A percentile compares a stretch with the other conserved stretches of the same genome.
These are phyloP conservation scores for Fusarium xyrophilum DNA, from an alignment of 2,329 filamentous ascomycete genomes.

Conservation along the genomic window DNA sequence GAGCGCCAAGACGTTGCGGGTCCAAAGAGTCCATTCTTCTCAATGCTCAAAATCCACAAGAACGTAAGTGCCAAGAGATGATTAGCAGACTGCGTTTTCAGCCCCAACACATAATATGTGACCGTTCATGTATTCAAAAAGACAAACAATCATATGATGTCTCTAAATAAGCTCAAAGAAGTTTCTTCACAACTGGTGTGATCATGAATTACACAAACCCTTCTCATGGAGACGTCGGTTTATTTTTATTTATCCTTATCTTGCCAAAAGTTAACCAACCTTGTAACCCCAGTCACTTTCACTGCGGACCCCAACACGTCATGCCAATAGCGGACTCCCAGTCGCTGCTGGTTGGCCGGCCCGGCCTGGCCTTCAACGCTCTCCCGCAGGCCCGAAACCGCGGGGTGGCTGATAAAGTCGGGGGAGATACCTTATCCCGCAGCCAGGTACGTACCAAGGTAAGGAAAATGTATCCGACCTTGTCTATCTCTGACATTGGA, in stretches of 20 bases:
- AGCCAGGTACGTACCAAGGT: not conserved
- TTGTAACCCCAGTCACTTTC: not conserved
- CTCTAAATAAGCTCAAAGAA: not conserved
- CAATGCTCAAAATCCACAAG: conserved; percentile 1
- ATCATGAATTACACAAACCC: not conserved
- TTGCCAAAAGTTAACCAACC: conserved; percentile 3
- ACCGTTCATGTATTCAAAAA: not conserved
- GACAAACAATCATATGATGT: not conserved
- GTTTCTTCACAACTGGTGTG: not conserved
- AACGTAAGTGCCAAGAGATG: conserved; percentile 7
- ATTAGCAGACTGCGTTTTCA: not conserved
- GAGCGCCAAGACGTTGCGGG: conserved; percentile 8
- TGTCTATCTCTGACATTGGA: not conserved
- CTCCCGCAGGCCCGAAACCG: conserved; percentile 30
- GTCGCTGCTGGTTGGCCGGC: conserved; percentile 18
- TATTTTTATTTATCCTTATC: conserved; percentile 3
- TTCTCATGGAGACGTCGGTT: not conserved
- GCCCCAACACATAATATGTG: not conserved
- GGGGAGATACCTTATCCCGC: conserved; percentile 1
- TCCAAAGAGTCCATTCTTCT: not conserved
- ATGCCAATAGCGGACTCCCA: conserved; percentile 16
- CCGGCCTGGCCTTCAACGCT: conserved; percentile 4
- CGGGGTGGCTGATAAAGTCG: conserved; percentile 37
- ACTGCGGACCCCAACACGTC: conserved; percentile 18
- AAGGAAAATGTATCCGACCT: not conserved